These are phyloP conservation scores for Laguncularia racemosa DNA, from an alignment of 345 rosid species.

Conservation along the genomic window DNA sequence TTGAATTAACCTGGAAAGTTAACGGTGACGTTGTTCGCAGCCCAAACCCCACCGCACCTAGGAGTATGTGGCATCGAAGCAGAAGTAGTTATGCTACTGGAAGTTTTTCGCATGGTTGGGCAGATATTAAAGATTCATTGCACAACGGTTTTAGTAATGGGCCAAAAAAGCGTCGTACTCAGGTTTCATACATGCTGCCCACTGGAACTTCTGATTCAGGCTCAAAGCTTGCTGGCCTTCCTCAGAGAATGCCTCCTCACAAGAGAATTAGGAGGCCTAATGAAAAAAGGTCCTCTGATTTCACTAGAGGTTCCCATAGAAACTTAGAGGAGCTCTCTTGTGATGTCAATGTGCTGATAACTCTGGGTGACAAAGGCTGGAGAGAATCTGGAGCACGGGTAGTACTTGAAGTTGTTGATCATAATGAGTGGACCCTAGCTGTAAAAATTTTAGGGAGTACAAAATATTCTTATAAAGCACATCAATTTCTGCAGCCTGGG, in stretches of 20 bases:
- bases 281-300: conserved; percentile 54
- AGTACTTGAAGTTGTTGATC: conserved; percentile 62
- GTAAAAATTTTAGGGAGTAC: conserved; percentile 65
- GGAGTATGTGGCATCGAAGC: conserved; percentile 69
- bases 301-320: conserved; percentile 43
- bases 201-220: conserved; percentile 53
- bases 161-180: conserved; percentile 86
- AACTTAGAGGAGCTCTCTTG: conserved; percentile 60
- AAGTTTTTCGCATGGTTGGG: conserved; percentile 56
- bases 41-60: conserved; percentile 83
- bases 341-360: conserved; percentile 68
- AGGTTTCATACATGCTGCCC: conserved; percentile 79
- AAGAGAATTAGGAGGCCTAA: conserved; percentile 73
- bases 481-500: conserved; percentile 91
- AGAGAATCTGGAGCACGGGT: conserved; percentile 79
- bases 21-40: conserved; percentile 52
- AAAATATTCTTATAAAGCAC: conserved; percentile 76
- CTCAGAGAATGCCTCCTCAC: conserved; percentile 52
- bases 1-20: conserved; percentile 47
- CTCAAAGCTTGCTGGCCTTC: conserved; percentile 41
- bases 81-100: conserved; percentile 49
- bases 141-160: conserved; percentile 63
- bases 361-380: conserved; percentile 81
- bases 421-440: conserved; percentile 89
- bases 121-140: conserved; percentile 56